phyloP scores from a whole-genome alignment of 371 early-diverging fungal species.

The Globomyces sp. region DNA sequence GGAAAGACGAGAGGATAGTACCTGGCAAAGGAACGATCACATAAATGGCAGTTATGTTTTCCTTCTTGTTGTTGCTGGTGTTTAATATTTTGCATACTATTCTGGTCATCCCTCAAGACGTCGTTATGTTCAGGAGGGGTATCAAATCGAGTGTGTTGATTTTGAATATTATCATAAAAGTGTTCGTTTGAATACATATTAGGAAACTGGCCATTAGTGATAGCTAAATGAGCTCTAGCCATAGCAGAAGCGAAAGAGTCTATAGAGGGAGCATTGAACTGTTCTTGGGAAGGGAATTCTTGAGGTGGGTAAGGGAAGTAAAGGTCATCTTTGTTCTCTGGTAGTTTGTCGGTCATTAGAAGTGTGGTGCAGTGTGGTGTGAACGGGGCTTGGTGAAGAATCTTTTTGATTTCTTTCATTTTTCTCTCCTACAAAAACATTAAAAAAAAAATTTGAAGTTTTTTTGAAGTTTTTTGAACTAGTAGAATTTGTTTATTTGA shows the following conservation, averaged over 20 bases:
- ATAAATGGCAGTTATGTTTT: constrained; percentile 23
- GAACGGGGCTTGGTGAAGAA: too few species aligned
- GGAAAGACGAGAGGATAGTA: not conserved
- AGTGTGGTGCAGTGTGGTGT: too few species aligned
- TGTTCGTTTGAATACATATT: constrained; percentile 10
- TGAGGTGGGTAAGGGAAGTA: too few species aligned
- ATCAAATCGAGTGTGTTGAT: constrained; percentile 19
- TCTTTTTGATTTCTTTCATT: too few species aligned
- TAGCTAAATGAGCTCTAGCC: constrained; percentile 23
- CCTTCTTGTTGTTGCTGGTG: constrained; percentile 21
- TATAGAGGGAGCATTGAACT: not conserved
- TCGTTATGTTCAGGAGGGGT: constrained; percentile 16
- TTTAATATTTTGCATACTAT: not conserved
- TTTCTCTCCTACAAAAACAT: too few species aligned
- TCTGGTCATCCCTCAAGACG: too few species aligned
- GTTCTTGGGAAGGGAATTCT: too few species aligned
- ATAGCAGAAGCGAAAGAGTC: constrained; percentile 23
- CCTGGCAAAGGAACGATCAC: constrained; percentile 27
- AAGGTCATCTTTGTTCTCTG: too few species aligned
- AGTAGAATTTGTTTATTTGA: too few species aligned
- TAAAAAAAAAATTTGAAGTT: too few species aligned
- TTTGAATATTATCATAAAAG: not conserved
- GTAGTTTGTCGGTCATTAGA: too few species aligned
- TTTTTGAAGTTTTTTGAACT: too few species aligned
- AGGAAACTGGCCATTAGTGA: constrained; percentile 3